Evolutionary conservation across 1,139 yeast species (phyloP).

Genomic region (Yamadazyma trypodendri): DNA sequence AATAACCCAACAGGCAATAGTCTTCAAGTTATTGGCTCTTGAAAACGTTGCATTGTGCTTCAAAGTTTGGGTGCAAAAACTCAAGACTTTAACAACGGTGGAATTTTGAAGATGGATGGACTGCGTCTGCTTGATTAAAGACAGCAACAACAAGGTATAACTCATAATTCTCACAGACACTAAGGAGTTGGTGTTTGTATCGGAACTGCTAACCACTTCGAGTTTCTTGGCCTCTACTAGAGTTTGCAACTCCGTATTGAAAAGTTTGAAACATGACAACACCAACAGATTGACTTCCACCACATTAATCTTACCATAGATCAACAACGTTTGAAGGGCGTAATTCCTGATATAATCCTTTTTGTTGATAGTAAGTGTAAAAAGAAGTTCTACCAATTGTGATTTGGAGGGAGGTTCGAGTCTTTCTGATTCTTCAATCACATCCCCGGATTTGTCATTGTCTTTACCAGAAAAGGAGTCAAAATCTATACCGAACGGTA

Average conservation of each 20-base stretch:
- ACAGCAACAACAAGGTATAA: constrained; percentile 38
- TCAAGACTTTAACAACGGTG: constrained; percentile 40
- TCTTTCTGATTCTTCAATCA: constrained; percentile 27
- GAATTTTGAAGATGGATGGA: constrained; percentile 40
- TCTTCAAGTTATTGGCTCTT: constrained; percentile 20
- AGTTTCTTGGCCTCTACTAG: constrained; percentile 17
- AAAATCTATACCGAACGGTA: constrained; percentile 41
- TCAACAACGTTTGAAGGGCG: constrained; percentile 33
- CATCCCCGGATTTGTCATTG: constrained; percentile 9
- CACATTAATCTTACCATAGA: constrained; percentile 30
- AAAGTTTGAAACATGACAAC: constrained; percentile 30
- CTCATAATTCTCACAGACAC: constrained; percentile 28
- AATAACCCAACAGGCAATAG: constrained; percentile 63
- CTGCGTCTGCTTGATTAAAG: constrained; percentile 40
- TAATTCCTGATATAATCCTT: constrained; percentile 36
- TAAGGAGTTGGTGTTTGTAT: constrained; percentile 25
- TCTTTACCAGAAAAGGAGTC: constrained; percentile 18
- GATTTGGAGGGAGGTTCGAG: constrained; percentile 17
- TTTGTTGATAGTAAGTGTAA: constrained; percentile 35
- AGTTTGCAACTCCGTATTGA: constrained; percentile 32
- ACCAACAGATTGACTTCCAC: constrained; percentile 41
- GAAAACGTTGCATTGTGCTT: constrained; percentile 33
- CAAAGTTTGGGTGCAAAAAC: constrained; percentile 49
- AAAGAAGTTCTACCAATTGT: constrained; percentile 30
- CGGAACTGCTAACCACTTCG: constrained; percentile 15